Evolutionary conservation across 768 basidiomycete species (phyloP).

Genomic region (Hemileccinum rubropunctum): DNA sequence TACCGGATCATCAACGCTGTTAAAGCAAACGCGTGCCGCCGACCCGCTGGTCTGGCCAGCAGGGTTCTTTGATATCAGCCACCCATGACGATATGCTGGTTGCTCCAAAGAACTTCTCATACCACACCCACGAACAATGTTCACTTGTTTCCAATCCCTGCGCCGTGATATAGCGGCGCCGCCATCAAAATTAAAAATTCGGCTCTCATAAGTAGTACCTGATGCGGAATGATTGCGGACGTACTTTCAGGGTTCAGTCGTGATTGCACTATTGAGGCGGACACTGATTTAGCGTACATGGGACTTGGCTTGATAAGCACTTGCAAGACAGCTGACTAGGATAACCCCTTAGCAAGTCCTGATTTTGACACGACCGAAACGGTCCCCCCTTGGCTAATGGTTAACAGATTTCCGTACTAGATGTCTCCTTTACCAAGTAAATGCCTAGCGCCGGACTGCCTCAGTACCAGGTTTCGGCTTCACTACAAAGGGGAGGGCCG

Average conservation of each 20-base stretch:
- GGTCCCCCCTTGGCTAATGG: conserved; percentile 1
- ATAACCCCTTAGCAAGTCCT: conserved; percentile 20
- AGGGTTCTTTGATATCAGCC: neutral
- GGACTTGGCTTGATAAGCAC: conserved; percentile 19
- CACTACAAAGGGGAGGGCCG: neutral
- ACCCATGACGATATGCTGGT: neutral
- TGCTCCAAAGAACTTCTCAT: no score
- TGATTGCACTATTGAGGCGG: conserved; percentile 13
- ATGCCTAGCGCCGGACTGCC: neutral
- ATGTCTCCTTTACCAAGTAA: conserved; percentile 2
- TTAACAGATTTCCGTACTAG: conserved; percentile 11
- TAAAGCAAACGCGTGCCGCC: no score
- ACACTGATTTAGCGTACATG: conserved; percentile 11
- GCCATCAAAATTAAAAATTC: conserved; percentile 14
- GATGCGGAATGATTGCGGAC: conserved; percentile 14
- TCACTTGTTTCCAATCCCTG: conserved; percentile 6
- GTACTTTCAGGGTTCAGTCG: conserved; percentile 16
- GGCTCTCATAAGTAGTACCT: conserved; percentile 10
- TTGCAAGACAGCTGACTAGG: conserved; percentile 23
- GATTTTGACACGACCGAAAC: conserved; percentile 8
- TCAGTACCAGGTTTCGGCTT: neutral
- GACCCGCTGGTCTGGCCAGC: neutral
- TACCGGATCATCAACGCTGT: neutral
- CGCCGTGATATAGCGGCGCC: neutral
- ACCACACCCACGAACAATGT: conserved; percentile 4